Evolutionary conservation across 2,329 filamentous ascomycete genomes (phyloP).

Genomic region (Hysterium pulicare): DNA sequence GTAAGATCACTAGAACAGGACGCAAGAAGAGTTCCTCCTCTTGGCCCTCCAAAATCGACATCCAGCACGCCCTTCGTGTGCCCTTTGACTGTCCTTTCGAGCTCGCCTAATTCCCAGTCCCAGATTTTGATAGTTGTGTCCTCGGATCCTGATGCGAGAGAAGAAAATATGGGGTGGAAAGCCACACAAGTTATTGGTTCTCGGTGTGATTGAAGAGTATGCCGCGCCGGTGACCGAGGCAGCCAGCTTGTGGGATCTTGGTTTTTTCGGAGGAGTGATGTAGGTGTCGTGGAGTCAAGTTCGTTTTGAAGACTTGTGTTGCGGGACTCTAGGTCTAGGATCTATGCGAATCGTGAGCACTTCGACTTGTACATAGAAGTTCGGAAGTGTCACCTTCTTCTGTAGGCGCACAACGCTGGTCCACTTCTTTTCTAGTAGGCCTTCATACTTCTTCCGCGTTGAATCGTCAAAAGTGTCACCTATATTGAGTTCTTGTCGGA

Average conservation of each 20-base stretch:
- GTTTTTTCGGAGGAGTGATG: conserved; percentile 73
- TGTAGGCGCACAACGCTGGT: conserved; percentile 91
- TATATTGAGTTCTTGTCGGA: conserved; percentile 75
- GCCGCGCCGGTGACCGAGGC: conserved; percentile 74
- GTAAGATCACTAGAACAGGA: conserved; percentile 86
- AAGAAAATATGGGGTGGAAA: conserved; percentile 89
- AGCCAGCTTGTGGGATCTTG: conserved; percentile 85
- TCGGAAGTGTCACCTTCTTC: conserved; percentile 69
- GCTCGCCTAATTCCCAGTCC: conserved; percentile 92
- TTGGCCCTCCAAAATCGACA: conserved; percentile 84
- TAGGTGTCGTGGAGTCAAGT: conserved; percentile 77
- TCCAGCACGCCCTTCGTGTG: conserved; percentile 87
- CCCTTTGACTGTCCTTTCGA: conserved; percentile 86
- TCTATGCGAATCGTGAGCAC: conserved; percentile 52
- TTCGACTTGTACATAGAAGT: not conserved
- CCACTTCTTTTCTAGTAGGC: conserved; percentile 96
- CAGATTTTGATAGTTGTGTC: conserved; percentile 95
- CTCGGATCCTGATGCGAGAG: conserved; percentile 84
- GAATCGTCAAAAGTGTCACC: conserved; percentile 71
- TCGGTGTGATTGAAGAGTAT: conserved; percentile 80
- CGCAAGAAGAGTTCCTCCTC: conserved; percentile 73
- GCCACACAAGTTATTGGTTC: conserved; percentile 80
- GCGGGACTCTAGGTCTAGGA: conserved; percentile 86
- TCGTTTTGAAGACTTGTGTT: conserved; percentile 73
- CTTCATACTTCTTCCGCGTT: conserved; percentile 91